Evolutionary conservation across 306 rosid genomes (phyloP).

Genomic region (Quercus cerris): DNA sequence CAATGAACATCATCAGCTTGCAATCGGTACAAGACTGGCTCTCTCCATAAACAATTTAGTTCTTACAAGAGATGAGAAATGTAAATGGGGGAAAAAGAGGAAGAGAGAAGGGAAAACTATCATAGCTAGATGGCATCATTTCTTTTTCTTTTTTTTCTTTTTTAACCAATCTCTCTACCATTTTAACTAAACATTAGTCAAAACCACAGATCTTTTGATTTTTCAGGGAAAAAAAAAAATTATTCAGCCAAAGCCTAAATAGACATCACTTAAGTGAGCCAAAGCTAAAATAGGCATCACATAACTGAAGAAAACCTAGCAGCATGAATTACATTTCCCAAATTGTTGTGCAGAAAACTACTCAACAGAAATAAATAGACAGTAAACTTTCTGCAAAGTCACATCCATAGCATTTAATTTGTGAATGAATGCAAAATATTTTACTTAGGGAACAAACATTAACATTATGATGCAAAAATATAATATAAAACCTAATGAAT

Average conservation of each 20-base stretch:
- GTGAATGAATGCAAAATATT: not conserved
- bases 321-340: not conserved
- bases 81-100: too few species aligned
- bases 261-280: not conserved
- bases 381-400: not conserved
- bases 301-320: not conserved
- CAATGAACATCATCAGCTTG: not conserved
- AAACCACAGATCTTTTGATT: not conserved
- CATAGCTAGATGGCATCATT: not conserved
- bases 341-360: not conserved
- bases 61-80: too few species aligned
- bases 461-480: not conserved
- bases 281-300: not conserved
- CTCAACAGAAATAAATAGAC: not conserved
- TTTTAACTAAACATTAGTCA: not conserved
- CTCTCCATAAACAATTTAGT: not conserved
- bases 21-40: not conserved
- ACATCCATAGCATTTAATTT: not conserved
- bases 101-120: too few species aligned
- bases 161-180: not conserved
- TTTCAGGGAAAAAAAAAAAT: not conserved
- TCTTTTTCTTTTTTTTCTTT: not conserved
- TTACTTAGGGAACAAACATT: not conserved
- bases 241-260: not conserved
- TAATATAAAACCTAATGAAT: not conserved